Conservation (phyloP, 169 alveolate genomes). For the Cryptosporidium baileyi region DNA sequence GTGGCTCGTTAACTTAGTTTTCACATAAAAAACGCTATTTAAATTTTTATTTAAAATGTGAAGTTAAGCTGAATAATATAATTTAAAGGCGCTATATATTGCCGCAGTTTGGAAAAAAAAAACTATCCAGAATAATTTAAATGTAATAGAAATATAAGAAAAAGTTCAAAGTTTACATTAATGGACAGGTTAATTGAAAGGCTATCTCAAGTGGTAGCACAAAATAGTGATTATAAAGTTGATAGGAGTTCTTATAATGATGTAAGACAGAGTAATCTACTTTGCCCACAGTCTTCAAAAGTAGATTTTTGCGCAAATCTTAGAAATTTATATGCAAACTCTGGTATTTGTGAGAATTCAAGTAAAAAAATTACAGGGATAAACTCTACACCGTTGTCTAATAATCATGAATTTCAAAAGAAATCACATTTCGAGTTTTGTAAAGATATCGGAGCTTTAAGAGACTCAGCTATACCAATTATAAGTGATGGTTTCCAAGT, state of each 20-base stretch:
- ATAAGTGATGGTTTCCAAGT: no score
- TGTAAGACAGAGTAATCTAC: not conserved
- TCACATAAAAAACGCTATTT: not conserved
- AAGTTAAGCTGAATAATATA: not conserved
- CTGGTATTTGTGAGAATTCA: not conserved
- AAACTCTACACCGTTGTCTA: not conserved
- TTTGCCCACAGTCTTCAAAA: not conserved
- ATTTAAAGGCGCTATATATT: not conserved
- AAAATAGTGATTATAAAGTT: not conserved
- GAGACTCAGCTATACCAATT: no score
- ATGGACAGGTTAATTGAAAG: conserved; percentile 63
- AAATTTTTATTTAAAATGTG: not conserved
- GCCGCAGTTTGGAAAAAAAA: not conserved
- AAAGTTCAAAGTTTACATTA: not conserved
- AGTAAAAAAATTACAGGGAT: not conserved
- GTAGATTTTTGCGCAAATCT: not conserved
- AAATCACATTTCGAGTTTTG: no score
- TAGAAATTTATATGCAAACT: not conserved
- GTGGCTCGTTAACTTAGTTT: no score
- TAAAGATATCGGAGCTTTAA: no score
- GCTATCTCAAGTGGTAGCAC: conserved; percentile 29
- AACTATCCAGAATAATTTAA: not conserved
- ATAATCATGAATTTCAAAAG: no score
- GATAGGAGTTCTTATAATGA: not conserved
- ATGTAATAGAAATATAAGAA: not conserved